Conservation (phyloP, 2,329 filamentous ascomycete species). For the Sphaerostilbella broomeana region DNA sequence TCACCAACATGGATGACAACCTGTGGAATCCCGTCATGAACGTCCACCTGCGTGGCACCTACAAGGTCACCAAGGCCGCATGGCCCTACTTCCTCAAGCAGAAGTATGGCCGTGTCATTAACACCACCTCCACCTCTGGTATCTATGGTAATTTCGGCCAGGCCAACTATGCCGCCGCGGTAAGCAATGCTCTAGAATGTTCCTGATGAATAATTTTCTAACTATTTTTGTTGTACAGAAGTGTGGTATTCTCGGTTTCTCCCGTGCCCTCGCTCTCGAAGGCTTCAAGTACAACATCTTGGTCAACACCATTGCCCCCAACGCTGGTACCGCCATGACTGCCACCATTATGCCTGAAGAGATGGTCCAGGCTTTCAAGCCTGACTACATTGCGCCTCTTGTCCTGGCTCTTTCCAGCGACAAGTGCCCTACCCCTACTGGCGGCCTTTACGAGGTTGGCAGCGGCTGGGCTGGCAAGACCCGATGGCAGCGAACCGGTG, state of each 20-base stretch:
- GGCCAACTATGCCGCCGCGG: conserved; percentile 89
- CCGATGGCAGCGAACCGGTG: conserved; percentile 88
- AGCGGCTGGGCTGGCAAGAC: conserved; percentile 90
- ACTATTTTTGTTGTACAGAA: conserved; percentile 47
- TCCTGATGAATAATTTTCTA: neutral
- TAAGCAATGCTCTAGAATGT: too few relatives aligned
- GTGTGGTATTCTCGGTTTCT: conserved; percentile 91
- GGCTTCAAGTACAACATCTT: conserved; percentile 96
- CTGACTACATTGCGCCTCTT: conserved; percentile 92
- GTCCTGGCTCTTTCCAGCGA: conserved; percentile 81
- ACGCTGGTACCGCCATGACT: conserved; percentile 94
- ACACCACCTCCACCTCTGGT: conserved; percentile 93
- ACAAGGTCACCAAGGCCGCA: conserved; percentile 93
- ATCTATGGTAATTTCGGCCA: conserved; percentile 99
- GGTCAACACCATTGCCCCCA: conserved; percentile 96
- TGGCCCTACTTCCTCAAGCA: conserved; percentile 98
- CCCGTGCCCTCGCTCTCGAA: conserved; percentile 84
- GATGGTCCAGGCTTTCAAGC: conserved; percentile 98
- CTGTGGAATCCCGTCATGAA: conserved; percentile 89
- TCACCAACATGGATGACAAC: conserved; percentile 93
- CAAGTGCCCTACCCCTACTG: conserved; percentile 77
- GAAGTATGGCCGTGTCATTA: conserved; percentile 94
- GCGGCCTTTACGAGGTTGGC: conserved; percentile 87
- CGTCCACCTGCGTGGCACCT: conserved; percentile 89
- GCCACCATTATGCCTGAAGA: conserved; percentile 91